A percentile compares a stretch with the other conserved stretches of the same genome.
phyloP scores from a whole-genome alignment of 768 basidiomycete genomes.

The Trametes cinnabarina region DNA sequence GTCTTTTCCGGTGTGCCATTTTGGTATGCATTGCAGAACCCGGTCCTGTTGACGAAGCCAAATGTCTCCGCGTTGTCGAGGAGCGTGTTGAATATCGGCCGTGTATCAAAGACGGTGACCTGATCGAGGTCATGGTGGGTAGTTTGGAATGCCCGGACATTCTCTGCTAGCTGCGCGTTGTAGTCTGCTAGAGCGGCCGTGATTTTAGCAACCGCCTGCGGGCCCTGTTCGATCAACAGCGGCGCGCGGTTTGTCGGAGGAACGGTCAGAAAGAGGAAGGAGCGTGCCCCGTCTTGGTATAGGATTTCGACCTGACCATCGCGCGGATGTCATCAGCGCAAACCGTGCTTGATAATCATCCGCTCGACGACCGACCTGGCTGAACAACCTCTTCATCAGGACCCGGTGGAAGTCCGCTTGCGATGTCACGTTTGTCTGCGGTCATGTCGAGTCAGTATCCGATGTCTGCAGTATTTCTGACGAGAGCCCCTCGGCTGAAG shows the following conservation, averaged over 20 bases:
- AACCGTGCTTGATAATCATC: constrained; percentile 24
- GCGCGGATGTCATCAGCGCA: background rate
- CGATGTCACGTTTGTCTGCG: constrained; percentile 36
- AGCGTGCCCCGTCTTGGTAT: constrained; percentile 39
- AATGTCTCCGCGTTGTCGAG: constrained; percentile 51
- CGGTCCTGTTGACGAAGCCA: constrained; percentile 58
- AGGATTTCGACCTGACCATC: constrained; percentile 45
- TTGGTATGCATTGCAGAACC: constrained; percentile 57
- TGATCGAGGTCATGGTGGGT: constrained; percentile 43
- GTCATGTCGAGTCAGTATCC: background rate
- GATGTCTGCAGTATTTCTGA: background rate
- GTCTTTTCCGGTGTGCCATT: constrained; percentile 51
- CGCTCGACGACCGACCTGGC: constrained; percentile 29
- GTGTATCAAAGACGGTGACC: constrained; percentile 52
- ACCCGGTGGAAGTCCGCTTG: constrained; percentile 33
- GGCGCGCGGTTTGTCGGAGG: constrained; percentile 40
- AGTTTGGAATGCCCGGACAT: constrained; percentile 39
- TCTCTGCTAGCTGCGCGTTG: constrained; percentile 45
- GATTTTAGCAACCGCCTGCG: constrained; percentile 28
- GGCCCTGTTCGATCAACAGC: constrained; percentile 40
- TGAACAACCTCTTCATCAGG: constrained; percentile 35
- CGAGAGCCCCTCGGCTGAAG: background rate
- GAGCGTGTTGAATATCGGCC: constrained; percentile 56
- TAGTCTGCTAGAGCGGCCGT: constrained; percentile 43
- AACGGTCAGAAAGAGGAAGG: constrained; percentile 41